A percentile compares a stretch with the other conserved stretches of the same genome.
phyloP scores from a whole-genome alignment of 2,329 filamentous ascomycete species.

The Trichoderma oligosporum region DNA sequence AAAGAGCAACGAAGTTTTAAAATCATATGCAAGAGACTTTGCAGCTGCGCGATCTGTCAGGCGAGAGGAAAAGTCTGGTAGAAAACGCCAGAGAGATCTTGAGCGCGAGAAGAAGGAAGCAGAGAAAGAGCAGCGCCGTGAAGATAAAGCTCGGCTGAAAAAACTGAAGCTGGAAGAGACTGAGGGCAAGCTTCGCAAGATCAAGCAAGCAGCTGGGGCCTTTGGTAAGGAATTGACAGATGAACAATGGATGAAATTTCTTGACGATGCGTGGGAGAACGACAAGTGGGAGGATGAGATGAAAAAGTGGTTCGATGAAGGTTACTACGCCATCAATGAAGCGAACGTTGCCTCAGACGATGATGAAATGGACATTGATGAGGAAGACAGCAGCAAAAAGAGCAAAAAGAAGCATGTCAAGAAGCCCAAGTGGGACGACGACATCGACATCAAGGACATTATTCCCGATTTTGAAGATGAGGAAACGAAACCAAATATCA shows the following conservation, averaged over 20 bases:
- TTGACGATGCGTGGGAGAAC: slow-evolving; percentile 87
- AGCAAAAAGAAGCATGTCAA: slow-evolving; percentile 44
- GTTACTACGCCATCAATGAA: slow-evolving; percentile 77
- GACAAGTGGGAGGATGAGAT: slow-evolving; percentile 89
- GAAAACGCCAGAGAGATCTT: slow-evolving; percentile 74
- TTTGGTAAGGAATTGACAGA: slow-evolving; percentile 63
- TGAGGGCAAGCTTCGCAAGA: slow-evolving; percentile 78
- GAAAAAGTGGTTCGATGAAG: slow-evolving; percentile 79
- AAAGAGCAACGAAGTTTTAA: slow-evolving; percentile 81
- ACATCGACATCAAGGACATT: slow-evolving; percentile 94
- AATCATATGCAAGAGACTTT: slow-evolving; percentile 84
- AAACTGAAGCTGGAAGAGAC: slow-evolving; percentile 90
- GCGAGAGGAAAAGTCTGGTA: slow-evolving; percentile 71
- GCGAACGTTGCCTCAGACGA: slow-evolving; percentile 63
- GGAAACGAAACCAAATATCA: slow-evolving; percentile 48
- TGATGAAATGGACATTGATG: slow-evolving; percentile 62
- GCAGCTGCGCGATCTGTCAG: slow-evolving; percentile 79
- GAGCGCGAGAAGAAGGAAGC: slow-evolving; percentile 75
- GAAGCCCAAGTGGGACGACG: slow-evolving; percentile 82
- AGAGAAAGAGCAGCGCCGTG: slow-evolving; percentile 69
- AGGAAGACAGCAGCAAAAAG: slow-evolving; percentile 49
- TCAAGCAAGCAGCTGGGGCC: slow-evolving; percentile 83
- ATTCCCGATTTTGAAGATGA: slow-evolving; percentile 80
- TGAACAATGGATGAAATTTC: slow-evolving; percentile 77
- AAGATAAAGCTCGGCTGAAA: slow-evolving; percentile 77